phyloP scores from a whole-genome alignment of 2,329 filamentous ascomycete genomes.

The Neophaeococcomyces mojaviensis region DNA sequence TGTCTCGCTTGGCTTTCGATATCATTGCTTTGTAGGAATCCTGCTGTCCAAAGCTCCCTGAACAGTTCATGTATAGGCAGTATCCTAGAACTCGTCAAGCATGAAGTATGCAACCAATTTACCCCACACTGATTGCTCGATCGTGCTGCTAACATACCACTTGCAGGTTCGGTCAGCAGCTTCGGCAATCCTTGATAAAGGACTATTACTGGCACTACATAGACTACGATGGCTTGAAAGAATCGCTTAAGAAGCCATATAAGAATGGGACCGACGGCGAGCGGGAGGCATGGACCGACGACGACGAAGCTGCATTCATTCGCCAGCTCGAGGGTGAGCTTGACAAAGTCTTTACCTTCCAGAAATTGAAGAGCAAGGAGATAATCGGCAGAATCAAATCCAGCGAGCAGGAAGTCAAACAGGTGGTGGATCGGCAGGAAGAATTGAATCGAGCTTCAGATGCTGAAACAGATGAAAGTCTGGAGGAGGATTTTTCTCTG shows the following conservation, averaged over 20 bases:
- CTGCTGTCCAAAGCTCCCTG: too few species aligned
- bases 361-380: slow-evolving; percentile 94
- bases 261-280: slow-evolving; percentile 44
- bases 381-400: slow-evolving; percentile 83
- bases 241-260: slow-evolving; percentile 68
- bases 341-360: slow-evolving; percentile 95
- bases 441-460: slow-evolving; percentile 39
- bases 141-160: slow-evolving; percentile 3
- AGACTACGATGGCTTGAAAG: slow-evolving; percentile 89
- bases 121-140: not conserved
- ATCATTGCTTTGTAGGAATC: too few species aligned
- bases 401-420: slow-evolving; percentile 80
- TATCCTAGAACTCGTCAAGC: not conserved
- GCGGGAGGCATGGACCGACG: slow-evolving; percentile 72
- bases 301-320: slow-evolving; percentile 85
- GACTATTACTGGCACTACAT: slow-evolving; percentile 99
- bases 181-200: slow-evolving; percentile 89
- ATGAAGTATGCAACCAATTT: slow-evolving; percentile 9
- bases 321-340: slow-evolving; percentile 80
- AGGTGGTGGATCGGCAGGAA: slow-evolving; percentile 71
- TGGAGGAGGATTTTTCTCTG: slow-evolving; percentile 87
- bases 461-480: slow-evolving; percentile 29
- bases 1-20: too few species aligned
- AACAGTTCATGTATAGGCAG: too few species aligned
- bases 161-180: slow-evolving; percentile 81